These are phyloP conservation scores for Populus pruinosa DNA, from an alignment of 345 rosid genomes.

Conservation along the genomic window DNA sequence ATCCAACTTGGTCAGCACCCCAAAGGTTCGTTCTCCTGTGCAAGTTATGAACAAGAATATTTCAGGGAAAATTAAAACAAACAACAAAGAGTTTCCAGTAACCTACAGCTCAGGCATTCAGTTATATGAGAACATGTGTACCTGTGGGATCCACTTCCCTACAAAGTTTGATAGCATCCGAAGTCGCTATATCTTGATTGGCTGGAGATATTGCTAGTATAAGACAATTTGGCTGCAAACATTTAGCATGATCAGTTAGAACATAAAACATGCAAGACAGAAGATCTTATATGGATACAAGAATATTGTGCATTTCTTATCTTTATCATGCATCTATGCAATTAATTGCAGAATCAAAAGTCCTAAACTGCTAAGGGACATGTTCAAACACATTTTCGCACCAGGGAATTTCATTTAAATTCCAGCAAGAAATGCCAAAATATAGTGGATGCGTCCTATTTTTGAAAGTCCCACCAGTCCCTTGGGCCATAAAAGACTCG, in stretches of 20 bases:
- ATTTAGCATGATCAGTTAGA: background rate
- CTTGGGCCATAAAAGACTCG: background rate
- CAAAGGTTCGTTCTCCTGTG: slow-evolving; percentile 91
- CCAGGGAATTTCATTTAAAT: background rate
- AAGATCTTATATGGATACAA: background rate
- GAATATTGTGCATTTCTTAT: background rate
- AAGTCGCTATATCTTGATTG: slow-evolving; percentile 94
- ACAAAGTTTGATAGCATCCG: slow-evolving; percentile 88
- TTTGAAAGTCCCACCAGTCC: background rate
- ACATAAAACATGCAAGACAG: background rate
- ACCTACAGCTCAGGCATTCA: background rate
- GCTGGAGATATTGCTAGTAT: slow-evolving; percentile 97
- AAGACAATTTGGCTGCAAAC: slow-evolving; percentile 74
- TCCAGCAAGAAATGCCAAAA: background rate
- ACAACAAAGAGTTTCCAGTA: background rate
- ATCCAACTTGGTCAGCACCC: slow-evolving; percentile 95
- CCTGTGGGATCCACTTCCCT: slow-evolving; percentile 93
- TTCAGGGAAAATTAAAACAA: background rate
- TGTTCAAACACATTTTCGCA: slow-evolving; percentile 4
- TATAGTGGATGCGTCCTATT: background rate
- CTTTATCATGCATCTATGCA: background rate
- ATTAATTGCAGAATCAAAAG: background rate
- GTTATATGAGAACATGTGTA: slow-evolving; percentile 11
- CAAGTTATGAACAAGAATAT: slow-evolving; percentile 5
- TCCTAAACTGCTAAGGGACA: background rate